Base-by-base conservation (phyloP, 106 monocot species). In the Phalaenopsis equestris region DNA sequence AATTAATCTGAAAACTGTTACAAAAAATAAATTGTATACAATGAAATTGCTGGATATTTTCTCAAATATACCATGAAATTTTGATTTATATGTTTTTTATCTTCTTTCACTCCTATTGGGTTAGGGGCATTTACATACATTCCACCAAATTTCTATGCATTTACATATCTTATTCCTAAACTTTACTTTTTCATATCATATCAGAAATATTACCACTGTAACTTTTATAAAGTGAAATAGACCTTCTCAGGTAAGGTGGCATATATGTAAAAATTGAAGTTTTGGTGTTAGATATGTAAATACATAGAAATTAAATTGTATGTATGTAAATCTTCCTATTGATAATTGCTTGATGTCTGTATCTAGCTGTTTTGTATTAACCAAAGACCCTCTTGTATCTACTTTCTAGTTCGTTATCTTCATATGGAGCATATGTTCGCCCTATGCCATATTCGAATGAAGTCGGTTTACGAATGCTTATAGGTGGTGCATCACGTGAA, bases 371-470 rank as follows among this genome's bases (percentile, higher is more conserved):
- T 80, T 39, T 15, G 55, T 48, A 79, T 80, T 14, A 75, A 21
- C 14, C 42, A 78, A 55, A 38, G 23, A 42, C 46, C 68, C 21
- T 79, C 72, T 75, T 85, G 73, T 75, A 76, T 83, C 82, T 84
- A 17, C 75, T 30, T 87, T 83, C 37, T 84, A 99, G 98, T 84
- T 94, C 94, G 24, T 91, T 99, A 86, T 87, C 86, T 81, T 90
- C 94, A 41, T 99, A 99, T 79, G 98, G 98, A 83, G 90, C 98
- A 75, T 99, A 95, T 87, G 84, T 99, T 82, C 92, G 94, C 38
- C 91, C 91, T 70, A 88, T 99, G 98, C 98, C 98, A 79, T 99
- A 85, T 88, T 88, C 98, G 56, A 99, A 99, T 86, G 98, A 99
- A 87, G 56, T 99, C 79, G 98, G 98, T 82, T 88, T 99, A 65